Percentiles rank a stretch among this genome's conserved stretches.
These are phyloP conservation scores for Talaromyces pinophilus DNA, from an alignment of 2,329 filamentous ascomycete species.

Conservation along the genomic window DNA sequence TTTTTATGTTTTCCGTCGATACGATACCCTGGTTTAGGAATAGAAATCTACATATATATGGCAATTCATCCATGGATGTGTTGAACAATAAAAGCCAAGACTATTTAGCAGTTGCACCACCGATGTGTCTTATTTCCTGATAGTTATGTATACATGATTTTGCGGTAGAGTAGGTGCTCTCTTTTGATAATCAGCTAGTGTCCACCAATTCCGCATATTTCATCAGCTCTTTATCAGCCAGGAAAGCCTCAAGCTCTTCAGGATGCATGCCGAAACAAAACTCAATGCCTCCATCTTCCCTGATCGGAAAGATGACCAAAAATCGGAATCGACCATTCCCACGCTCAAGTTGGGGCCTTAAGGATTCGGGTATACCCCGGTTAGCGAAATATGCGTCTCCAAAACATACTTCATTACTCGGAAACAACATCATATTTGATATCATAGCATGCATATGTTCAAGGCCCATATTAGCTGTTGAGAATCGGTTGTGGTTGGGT, in stretches of 20 bases:
- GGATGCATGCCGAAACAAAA: slow-evolving; percentile 13
- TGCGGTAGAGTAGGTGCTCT: too few species aligned
- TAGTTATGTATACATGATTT: too few species aligned
- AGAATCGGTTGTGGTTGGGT: slow-evolving; percentile 16
- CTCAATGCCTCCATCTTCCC: slow-evolving; percentile 13
- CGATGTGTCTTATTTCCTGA: too few species aligned
- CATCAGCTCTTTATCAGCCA: slow-evolving; percentile 1
- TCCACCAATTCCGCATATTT: slow-evolving; percentile 15
- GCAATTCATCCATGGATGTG: too few species aligned
- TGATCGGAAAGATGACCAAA: slow-evolving; percentile 14
- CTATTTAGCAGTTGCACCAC: too few species aligned
- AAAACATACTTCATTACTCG: background rate
- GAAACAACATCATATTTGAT: slow-evolving; percentile 16
- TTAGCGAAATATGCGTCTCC: slow-evolving; percentile 8
- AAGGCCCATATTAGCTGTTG: slow-evolving; percentile 17
- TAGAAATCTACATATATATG: too few species aligned
- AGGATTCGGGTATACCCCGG: background rate
- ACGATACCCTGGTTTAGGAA: too few species aligned
- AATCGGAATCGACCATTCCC: slow-evolving; percentile 18
- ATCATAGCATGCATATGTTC: slow-evolving; percentile 21
- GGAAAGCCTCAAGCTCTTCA: slow-evolving; percentile 13
- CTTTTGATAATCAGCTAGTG: background rate
- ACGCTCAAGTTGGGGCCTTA: slow-evolving; percentile 15
- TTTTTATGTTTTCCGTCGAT: too few species aligned
- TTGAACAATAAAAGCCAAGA: too few species aligned